phyloP scores from a whole-genome alignment of 176 grass and related monocot genomes.

The Rhynchospora pubera region DNA sequence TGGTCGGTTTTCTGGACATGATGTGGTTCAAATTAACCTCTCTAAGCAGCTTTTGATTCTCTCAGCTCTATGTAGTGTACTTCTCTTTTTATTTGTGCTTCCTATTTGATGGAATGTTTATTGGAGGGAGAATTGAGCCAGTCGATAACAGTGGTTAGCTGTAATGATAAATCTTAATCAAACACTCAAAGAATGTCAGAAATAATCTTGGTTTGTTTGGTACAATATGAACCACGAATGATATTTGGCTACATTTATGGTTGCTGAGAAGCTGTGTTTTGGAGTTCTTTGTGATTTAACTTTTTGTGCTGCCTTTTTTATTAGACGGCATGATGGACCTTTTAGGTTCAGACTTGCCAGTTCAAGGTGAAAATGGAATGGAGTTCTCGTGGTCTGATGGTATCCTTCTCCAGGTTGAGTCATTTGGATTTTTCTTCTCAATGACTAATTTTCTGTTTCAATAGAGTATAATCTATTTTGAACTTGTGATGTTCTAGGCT shows the following conservation, averaged over 20 bases:
- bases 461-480: background rate
- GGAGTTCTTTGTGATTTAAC: background rate
- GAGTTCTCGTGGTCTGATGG: conserved; percentile 97
- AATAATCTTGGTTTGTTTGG: background rate
- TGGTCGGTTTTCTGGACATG: conserved; percentile 67
- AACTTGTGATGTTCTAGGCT: conserved; percentile 39
- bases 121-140: background rate
- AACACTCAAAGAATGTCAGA: background rate
- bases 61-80: background rate
- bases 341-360: conserved; percentile 83
- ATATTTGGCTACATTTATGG: background rate
- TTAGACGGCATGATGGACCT: conserved; percentile 98
- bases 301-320: background rate
- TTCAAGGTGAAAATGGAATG: conserved; percentile 60
- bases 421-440: conserved; percentile 10
- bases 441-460: background rate
- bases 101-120: background rate
- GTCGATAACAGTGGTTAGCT: background rate
- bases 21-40: conserved; percentile 84
- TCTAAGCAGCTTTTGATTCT: conserved; percentile 55
- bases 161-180: background rate
- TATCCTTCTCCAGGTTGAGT: conserved; percentile 72
- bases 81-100: background rate
- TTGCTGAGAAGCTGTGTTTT: background rate
- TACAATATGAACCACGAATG: background rate